Evolutionary conservation across 495 filamentous ascomycete genomes (phyloP), one percentile per base, ranked within the genome.

Genomic region (Platismatia glauca): DNA sequence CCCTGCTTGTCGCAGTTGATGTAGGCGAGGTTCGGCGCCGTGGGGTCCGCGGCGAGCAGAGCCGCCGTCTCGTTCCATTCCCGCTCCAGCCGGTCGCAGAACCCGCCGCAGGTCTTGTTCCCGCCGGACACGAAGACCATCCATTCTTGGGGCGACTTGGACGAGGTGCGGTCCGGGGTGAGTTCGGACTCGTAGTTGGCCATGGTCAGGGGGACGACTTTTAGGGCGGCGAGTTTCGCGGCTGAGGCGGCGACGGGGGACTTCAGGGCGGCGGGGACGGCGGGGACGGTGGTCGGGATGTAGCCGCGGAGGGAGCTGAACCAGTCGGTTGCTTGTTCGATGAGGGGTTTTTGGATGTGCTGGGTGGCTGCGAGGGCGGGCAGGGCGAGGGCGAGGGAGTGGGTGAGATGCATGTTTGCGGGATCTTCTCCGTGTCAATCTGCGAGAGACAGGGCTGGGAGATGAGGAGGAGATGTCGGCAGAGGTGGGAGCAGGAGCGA

Each of bases 31-130:
- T 89, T 78, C 15, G 90, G 91, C 16, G 87, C 71, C 55, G 82
- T 82, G 13, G 84, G 81, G 58, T 84, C 79, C 16, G 78, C 78
- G 43, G 88, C 78, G 72, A 95, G 85, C 62, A 88, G 77, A 35
- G 78, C 73, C 6, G 85, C 84, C 55, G 89, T 84, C 77, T 91
- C 82, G 66, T 85, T 84, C 74, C 82, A 86, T 0, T 79, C 78
- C 66, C 75, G 76, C 24, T 83, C 78, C 35, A 79, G 77, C 7
- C 72, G 71, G 15, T 63, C 78, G 71, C 84, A 88, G 63, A 78
- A 72, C 2, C 64, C 58, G 69, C 84, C 90, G 78, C 91, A 97
- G 35, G 90, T 92, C 77, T 87, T 90, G 76, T 96, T 95, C 48
- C 89, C 85, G 57, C 91, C 91, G 1, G 87, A 89, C 57, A 95